These are phyloP conservation scores for Novakomyces olei DNA, from an alignment of 805 yeast genomes.

Conservation along the genomic window DNA sequence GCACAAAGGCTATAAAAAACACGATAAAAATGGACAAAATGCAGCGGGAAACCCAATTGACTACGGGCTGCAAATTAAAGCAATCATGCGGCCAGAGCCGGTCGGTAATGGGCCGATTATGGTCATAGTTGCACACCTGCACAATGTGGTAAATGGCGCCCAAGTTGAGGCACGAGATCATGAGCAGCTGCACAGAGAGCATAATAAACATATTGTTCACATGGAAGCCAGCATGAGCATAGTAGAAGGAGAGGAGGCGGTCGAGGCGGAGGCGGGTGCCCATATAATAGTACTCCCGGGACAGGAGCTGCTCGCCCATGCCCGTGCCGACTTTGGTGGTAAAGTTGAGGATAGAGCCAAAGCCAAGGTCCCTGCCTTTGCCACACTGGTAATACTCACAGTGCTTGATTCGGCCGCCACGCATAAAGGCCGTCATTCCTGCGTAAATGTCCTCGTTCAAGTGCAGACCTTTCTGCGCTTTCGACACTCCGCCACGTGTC, in stretches of 20 bases:
- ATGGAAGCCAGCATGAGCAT: constrained; percentile 95
- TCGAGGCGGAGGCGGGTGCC: constrained; percentile 82
- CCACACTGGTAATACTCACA: constrained; percentile 95
- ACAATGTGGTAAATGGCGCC: constrained; percentile 61
- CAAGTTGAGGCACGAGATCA: constrained; percentile 54
- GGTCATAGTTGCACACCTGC: constrained; percentile 42
- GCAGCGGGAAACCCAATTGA: constrained; percentile 75
- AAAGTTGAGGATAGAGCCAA: constrained; percentile 75
- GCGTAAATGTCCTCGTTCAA: constrained; percentile 90
- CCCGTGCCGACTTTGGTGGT: constrained; percentile 95
- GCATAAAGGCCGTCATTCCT: constrained; percentile 69
- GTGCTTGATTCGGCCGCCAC: constrained; percentile 89
- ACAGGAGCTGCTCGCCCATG: constrained; percentile 89
- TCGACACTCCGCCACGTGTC: constrained; percentile 86
- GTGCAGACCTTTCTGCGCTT: constrained; percentile 84
- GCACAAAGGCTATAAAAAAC: constrained; percentile 76
- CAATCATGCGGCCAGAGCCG: constrained; percentile 62
- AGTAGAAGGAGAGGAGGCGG: constrained; percentile 73
- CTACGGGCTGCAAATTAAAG: constrained; percentile 62
- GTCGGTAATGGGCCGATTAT: constrained; percentile 49
- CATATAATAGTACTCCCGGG: constrained; percentile 74
- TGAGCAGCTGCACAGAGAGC: constrained; percentile 66
- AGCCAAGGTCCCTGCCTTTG: constrained; percentile 87
- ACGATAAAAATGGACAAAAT: constrained; percentile 79
- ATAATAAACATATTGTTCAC: constrained; percentile 74